These are phyloP conservation scores for Trypethelium eluteriae DNA, from an alignment of 495 filamentous ascomycete species.

Conservation along the genomic window DNA sequence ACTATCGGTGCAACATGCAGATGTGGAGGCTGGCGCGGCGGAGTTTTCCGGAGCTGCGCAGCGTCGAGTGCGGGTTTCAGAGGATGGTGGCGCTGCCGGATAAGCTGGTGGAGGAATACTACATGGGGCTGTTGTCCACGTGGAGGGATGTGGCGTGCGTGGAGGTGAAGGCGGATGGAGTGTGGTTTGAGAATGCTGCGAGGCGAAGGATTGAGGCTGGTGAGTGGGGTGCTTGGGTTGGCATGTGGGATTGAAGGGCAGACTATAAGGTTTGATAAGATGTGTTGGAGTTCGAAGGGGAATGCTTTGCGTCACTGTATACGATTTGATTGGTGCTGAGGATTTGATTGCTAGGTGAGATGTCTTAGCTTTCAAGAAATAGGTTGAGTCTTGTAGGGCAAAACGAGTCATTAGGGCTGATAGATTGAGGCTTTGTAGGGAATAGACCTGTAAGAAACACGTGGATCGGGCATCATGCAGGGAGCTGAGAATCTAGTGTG, in stretches of 20 bases:
- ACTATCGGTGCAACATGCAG: background rate
- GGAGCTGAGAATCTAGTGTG: background rate
- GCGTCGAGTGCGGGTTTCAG: background rate
- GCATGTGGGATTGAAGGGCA: background rate
- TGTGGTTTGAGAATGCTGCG: background rate
- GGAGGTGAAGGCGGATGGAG: background rate
- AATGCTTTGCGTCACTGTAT: too few relatives aligned
- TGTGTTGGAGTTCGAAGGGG: too few relatives aligned
- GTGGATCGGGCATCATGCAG: background rate
- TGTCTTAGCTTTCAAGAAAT: background rate
- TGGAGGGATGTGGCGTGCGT: background rate
- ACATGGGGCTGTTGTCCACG: background rate
- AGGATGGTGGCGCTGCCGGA: background rate
- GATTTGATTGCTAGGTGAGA: background rate
- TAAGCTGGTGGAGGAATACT: background rate
- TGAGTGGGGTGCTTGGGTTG: background rate
- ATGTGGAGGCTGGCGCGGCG: background rate
- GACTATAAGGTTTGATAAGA: background rate
- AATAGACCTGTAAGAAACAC: too few relatives aligned
- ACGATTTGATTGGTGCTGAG: background rate
- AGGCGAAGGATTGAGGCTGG: slow-evolving; percentile 1
- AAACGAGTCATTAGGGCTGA: too few relatives aligned
- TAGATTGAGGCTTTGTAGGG: too few relatives aligned
- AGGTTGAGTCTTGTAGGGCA: too few relatives aligned
- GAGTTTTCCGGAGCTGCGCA: background rate